These are phyloP conservation scores for Plantago ovata DNA, from an alignment of 257 asterid species.

Conservation along the genomic window DNA sequence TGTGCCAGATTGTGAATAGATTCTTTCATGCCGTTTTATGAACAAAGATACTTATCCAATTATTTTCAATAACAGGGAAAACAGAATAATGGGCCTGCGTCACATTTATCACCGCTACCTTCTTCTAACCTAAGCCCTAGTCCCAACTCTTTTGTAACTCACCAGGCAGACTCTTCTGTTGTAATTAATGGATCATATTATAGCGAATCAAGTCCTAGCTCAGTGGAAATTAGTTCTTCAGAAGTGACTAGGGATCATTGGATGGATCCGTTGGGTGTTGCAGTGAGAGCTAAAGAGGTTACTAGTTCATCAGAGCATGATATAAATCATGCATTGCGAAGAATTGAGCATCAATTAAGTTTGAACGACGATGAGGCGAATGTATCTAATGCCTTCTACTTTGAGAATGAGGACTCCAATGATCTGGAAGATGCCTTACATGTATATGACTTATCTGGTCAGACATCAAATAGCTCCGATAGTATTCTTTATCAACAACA, in stretches of 20 bases:
- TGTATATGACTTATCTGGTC: conserved; percentile 41
- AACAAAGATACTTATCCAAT: conserved; percentile 16
- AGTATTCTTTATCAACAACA: conserved; percentile 29
- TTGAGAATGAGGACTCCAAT: conserved; percentile 44
- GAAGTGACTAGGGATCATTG: conserved; percentile 26
- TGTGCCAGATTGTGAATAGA: conserved; percentile 9
- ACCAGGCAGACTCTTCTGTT: conserved; percentile 48
- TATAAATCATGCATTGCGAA: conserved; percentile 54
- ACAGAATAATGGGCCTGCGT: conserved; percentile 36
- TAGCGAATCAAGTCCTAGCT: conserved; percentile 56
- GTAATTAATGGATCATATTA: conserved; percentile 40
- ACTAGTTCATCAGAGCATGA: conserved; percentile 42
- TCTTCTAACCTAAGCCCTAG: conserved; percentile 48
- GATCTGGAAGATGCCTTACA: conserved; percentile 36
- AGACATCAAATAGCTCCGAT: conserved; percentile 36
- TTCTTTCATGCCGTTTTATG: background rate
- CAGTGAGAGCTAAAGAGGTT: conserved; percentile 39
- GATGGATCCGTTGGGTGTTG: conserved; percentile 23
- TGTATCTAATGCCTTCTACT: conserved; percentile 29
- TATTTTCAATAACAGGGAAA: conserved; percentile 44
- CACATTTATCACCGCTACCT: conserved; percentile 47
- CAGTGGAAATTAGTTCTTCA: conserved; percentile 59
- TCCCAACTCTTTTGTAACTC: conserved; percentile 46
- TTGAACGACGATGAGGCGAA: conserved; percentile 57
- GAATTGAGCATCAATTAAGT: conserved; percentile 70